These are phyloP conservation scores for Apiotrichum gamsii DNA, from an alignment of 1,284 basidiomycete genomes.

Conservation along the genomic window DNA sequence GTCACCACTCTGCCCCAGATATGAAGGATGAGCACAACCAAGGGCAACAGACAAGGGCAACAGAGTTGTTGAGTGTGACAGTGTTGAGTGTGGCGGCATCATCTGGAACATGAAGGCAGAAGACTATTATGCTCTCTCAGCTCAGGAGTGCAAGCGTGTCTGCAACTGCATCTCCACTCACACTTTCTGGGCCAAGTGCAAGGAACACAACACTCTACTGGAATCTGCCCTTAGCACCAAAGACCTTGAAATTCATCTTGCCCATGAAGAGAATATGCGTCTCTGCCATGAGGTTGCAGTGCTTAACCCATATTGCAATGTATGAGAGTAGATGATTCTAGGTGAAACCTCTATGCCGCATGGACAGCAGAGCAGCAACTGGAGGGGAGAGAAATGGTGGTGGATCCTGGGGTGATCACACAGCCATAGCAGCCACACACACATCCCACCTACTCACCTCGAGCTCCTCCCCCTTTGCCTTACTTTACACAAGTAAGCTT, in stretches of 20 bases:
- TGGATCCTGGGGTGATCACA: no score
- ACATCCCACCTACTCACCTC: no score
- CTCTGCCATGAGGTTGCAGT: slow-evolving; percentile 37
- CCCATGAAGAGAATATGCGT: slow-evolving; percentile 37
- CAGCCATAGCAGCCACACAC: no score
- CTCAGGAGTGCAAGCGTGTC: slow-evolving; percentile 46
- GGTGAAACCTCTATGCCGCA: no score
- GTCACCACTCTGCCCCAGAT: slow-evolving; percentile 7
- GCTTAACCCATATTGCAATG: slow-evolving; percentile 28
- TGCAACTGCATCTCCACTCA: slow-evolving; percentile 46
- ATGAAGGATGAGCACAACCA: slow-evolving; percentile 19
- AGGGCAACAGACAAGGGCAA: no score
- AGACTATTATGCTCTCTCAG: slow-evolving; percentile 41
- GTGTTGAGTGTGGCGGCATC: slow-evolving; percentile 47
- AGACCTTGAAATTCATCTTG: slow-evolving; percentile 39
- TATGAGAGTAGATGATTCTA: no score
- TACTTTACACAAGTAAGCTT: no score
- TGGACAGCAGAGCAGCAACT: no score
- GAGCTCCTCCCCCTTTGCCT: no score
- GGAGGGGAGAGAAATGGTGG: no score
- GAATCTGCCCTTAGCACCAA: slow-evolving; percentile 38
- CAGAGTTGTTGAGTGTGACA: no score
- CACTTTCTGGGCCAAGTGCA: slow-evolving; percentile 46
- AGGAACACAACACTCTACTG: slow-evolving; percentile 42
- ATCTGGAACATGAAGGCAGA: slow-evolving; percentile 49